Base-by-base conservation (phyloP, 129 eudicot species). In the Heracleum sosnowskyi region DNA sequence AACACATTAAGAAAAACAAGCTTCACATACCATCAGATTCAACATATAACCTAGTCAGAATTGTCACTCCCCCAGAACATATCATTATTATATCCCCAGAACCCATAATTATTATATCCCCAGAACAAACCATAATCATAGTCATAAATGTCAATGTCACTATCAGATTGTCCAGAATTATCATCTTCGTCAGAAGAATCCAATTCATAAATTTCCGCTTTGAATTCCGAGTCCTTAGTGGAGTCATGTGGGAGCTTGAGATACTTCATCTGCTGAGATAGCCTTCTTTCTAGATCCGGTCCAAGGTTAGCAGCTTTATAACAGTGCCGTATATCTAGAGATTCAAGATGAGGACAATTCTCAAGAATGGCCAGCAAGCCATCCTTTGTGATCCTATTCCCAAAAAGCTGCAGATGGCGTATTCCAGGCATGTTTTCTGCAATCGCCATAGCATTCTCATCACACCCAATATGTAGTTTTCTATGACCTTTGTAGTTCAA, bases 261-360 rank as follows among this genome's bases (percentile, higher is more conserved):
- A 81, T 82, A 53, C 79, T 81, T 90, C 7, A 90, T 73, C 85
- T 86, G 89, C 75, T 86, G 87, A 35, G 62, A 44, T 36, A 84
- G 86, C 77, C 89, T 36, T 79, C 73, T 93, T 39, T 79, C 87
- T 22, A 93, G 46, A 79, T 42, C 74, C 6, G 88, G 89, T 12
- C 78, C 80, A 28, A 91, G 86, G 41, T 76, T 24, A 57, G 15
- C 36, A 24, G 91, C 81, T 77, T 82, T 85, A 47, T 77, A 86
- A 85, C 97, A 93, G 77, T 76, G 80, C 24, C 97, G 88, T 26
- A 93, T 76, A 31, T 93, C 98, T 36, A 93, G 92, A 6, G 88
- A 87, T 84, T 85, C 89, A 18, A 91, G 91, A 44, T 78, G 84
- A 28, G 87, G 88, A 42, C 98, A 93, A 46, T 80, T 79, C 70